These are phyloP conservation scores for Viola pubescens DNA, from an alignment of 441 rosid genomes.

Conservation along the genomic window DNA sequence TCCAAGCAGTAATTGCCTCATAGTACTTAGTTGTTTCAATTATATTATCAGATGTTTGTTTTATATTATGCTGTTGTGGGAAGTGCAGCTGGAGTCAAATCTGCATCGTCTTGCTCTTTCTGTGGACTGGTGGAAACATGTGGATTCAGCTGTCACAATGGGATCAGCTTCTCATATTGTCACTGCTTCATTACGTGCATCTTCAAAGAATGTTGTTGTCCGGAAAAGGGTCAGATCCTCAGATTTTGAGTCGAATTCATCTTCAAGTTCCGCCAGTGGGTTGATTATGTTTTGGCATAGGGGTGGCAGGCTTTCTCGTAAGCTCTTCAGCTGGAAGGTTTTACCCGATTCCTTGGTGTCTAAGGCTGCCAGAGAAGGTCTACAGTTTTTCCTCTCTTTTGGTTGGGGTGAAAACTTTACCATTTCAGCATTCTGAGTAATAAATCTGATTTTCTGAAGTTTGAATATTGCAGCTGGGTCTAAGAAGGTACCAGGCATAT, in stretches of 20 bases:
- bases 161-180: conserved; percentile 78
- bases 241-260: conserved; percentile 44
- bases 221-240: conserved; percentile 47
- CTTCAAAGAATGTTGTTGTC: conserved; percentile 56
- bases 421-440: conserved; percentile 23
- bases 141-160: conserved; percentile 50
- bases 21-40: not conserved
- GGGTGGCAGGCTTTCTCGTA: conserved; percentile 80
- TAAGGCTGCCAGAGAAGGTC: conserved; percentile 95
- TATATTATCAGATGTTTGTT: not conserved
- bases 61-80: conserved; percentile 21
- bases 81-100: conserved; percentile 72
- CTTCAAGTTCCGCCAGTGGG: conserved; percentile 50
- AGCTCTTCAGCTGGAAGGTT: conserved; percentile 77
- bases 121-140: conserved; percentile 70
- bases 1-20: not conserved
- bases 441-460: conserved; percentile 38
- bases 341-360: conserved; percentile 56
- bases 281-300: conserved; percentile 87
- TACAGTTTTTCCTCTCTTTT: conserved; percentile 24
- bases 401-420: conserved; percentile 12
- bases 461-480: conserved; percentile 70
- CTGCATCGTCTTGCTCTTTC: conserved; percentile 68
- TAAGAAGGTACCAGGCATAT: conserved; percentile 59
- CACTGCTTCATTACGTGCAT: conserved; percentile 43